Evolutionary conservation across 2,329 filamentous ascomycete genomes (phyloP), one percentile per base, ranked within the genome.

Genomic region (Nemania sp.): DNA sequence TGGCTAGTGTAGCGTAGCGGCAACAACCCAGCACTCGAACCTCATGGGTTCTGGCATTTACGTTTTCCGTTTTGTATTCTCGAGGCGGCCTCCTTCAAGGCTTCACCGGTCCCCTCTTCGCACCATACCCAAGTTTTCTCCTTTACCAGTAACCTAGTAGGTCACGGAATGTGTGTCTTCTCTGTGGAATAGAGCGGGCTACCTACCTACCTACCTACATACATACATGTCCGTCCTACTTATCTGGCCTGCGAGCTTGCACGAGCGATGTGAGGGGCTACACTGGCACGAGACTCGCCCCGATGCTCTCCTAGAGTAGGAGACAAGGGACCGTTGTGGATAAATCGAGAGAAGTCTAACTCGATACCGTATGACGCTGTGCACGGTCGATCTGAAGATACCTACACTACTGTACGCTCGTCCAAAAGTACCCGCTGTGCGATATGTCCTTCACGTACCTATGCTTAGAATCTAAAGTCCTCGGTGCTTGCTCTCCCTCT

Each of bases 321-420:
- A 20, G 47, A 57, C 52, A 21, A 37, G 10, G 25, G 46, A n/a
- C 10, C 11, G 15, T 39, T 12, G 62, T 50, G 62, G 56, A 49
- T 59, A 54, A n/a, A 50, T 46, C 45, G 21, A 47, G 57, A 39
- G 48, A 37, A 35, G 57, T 10, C 57, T 54, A 61, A 61, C 49
- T 58, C 21, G 21, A 59, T 34, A 35, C 47, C 48, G 49, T 46
- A 59, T 59, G 58, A 62, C 54, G 54, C 49, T 45, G 57, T 58
- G 46, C 25, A 50, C 46, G 45, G 48, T 32, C 40, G 42, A 25
- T 35, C 46, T 15, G 47, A n/a, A 49, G 45, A 32, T 21, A 20
- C 10, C 46, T 48, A 25, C 15, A 15, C 32, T 12, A 18, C 13
- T 32, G 42, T 49, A n/a, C 37, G 34, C 39, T 57, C 29, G 37